Evolutionary conservation across 192 early-diverging fungal species (phyloP), one percentile per base, ranked within the genome.

Genomic region (Gaertneriomyces semiglobifer): DNA sequence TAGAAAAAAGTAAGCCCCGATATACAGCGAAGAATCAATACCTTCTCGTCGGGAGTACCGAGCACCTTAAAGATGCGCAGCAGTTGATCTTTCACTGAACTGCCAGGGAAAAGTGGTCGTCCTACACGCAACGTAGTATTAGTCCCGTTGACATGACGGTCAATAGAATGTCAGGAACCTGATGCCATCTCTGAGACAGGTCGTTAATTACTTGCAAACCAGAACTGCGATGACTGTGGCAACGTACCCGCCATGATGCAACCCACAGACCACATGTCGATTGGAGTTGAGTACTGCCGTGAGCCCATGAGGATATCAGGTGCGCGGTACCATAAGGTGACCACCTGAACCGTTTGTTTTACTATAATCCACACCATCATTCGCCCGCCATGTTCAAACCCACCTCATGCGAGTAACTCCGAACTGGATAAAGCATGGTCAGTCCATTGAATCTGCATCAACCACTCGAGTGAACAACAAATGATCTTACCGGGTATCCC

Each of bases 321-420:
- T 8, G 95, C 92, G 47, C 96, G 86, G 71, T 98, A 98, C 96
- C 96, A 98, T 43, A 98, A 83, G 9, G 96, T 98, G 43, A 98
- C 96, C n/a, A 98, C 96, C 75, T 98, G 5, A 55, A 61, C 38
- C 12, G 40, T 52, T 62, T 51, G 46, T 33, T 33, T 33, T 33
- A 33, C 25, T 33, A 63, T 40, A 12, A 63, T 64, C 11, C n/a
- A 65, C 60, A 3, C 10, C 20, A 14, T 44, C 44, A 10, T 65
- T 11, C 19, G 10, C 33, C 11, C 39, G 14, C 50, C 69, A 4
- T 57, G 12, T 5, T 57, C 55, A 6, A 39, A 57, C 55, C 12
- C 3, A 66, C 65, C 58, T 98, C 96, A 75, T 98, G 95, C 14
- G 93, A 94, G 71, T 83, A 83, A 54, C 78, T 79, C 9, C 81